A percentile compares a stretch with the other conserved stretches of the same genome.
Evolutionary conservation across 73 alveolate species (phyloP).

Genomic region (Tetrahymena elliotti): DNA sequence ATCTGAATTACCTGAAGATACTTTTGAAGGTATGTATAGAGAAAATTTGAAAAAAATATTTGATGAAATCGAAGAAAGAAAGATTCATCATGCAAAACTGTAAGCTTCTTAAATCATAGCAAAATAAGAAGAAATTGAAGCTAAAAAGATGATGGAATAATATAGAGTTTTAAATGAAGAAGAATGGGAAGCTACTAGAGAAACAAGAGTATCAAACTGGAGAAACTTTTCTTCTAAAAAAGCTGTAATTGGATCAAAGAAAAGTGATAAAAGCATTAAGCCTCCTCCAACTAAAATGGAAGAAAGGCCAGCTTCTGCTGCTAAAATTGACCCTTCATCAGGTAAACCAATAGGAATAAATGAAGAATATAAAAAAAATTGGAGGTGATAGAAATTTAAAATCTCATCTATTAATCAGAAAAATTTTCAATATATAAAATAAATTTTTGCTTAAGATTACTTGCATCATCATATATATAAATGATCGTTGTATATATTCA

Average conservation of each 20-base stretch:
- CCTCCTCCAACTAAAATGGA: not conserved
- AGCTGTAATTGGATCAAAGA: conserved; percentile 38
- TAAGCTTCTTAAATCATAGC: conserved; percentile 67
- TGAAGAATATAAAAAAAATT: not conserved
- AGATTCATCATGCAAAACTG: conserved; percentile 65
- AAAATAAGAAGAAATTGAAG: conserved; percentile 82
- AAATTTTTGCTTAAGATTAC: not conserved
- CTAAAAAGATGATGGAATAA: conserved; percentile 55
- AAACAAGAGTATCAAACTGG: conserved; percentile 90
- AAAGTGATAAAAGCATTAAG: not conserved
- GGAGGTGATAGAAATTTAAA: not conserved
- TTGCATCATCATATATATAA: too few relatives aligned
- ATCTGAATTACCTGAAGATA: conserved; percentile 68
- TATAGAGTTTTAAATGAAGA: conserved; percentile 73
- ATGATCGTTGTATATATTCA: too few relatives aligned
- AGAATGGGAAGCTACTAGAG: conserved; percentile 93
- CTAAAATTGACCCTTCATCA: not conserved
- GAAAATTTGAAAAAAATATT: conserved; percentile 78
- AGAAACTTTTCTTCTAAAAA: conserved; percentile 74
- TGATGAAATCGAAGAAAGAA: conserved; percentile 89
- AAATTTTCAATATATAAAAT: too few relatives aligned
- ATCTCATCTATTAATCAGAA: not conserved
- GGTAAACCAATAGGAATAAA: not conserved
- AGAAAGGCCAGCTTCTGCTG: not conserved
- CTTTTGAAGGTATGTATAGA: conserved; percentile 59